Evolutionary conservation across 2,329 filamentous ascomycete genomes (phyloP), one percentile per base, ranked within the genome.

Genomic region (Cytospora mali): DNA sequence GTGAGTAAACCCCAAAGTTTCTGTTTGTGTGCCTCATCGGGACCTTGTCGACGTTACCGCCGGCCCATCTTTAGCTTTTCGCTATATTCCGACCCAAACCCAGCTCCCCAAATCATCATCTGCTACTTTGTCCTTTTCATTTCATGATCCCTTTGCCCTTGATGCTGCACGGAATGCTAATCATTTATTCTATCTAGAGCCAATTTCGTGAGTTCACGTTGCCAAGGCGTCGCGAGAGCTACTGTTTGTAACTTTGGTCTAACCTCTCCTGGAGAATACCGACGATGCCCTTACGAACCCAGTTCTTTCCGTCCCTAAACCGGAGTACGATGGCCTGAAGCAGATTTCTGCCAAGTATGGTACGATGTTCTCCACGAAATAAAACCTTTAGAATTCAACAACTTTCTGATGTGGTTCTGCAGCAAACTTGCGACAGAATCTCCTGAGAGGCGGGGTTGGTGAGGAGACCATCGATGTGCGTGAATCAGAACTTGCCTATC

Each of bases 251-350:
- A 58, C 35, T 33, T 52, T 54, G 13, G 28, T 55, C 49, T 64
- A 23, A 66, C 57, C 60, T 64, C 49, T 52, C 23, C 16, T 39
- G 23, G 33, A 62, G 60, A 69, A 67, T 51, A 59, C 48, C 33
- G 61, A 66, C 29, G 67, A 74, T 58, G 73, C 79, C 61, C 71
- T 73, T 58, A 70, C 72, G 28, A 73, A 74, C 55, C 72, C 76
- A 59, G 68, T 75, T 18, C 77, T 90, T 53, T 82, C 79, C 62
- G 82, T 92, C 60, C 76, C 83, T 42, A 85, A 81, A 69, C 72
- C 75, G 55, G 87, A 92, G 70, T 85, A 92, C 74, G 81, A 88
- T 55, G 74, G 73, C 55, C 78, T 92, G 64, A 79, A 87, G 68
- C 73, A 80, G 62, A 66, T 69, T 60, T 77, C 80, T 55, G 78